phyloP scores from a whole-genome alignment of 345 rosid genomes.

The Nephelium lappaceum region DNA sequence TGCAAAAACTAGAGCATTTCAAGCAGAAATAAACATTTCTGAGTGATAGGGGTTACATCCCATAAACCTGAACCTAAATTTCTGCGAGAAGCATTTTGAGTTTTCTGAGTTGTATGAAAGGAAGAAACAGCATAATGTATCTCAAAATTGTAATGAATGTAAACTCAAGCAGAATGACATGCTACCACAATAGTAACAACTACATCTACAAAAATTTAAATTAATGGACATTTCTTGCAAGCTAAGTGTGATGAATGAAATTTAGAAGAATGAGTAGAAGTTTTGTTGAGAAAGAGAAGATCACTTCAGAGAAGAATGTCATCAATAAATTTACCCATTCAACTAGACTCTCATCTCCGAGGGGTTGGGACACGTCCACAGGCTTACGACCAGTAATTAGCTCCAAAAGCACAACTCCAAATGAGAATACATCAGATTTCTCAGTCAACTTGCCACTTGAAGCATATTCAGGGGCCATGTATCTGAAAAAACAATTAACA shows the following conservation, averaged over 20 bases:
- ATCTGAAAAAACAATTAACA: conserved; percentile 48
- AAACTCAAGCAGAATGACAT: not conserved
- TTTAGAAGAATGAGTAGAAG: not conserved
- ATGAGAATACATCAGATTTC: conserved; percentile 94
- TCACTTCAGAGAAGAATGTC: not conserved
- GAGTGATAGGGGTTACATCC: not conserved
- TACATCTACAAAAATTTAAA: conserved; percentile 5
- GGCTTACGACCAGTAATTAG: conserved; percentile 95
- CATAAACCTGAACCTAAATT: not conserved
- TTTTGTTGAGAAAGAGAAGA: not conserved
- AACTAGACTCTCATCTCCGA: conserved; percentile 96
- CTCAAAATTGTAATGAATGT: not conserved
- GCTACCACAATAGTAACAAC: not conserved
- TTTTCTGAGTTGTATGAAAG: not conserved
- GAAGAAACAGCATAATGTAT: not conserved
- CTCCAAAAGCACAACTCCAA: conserved; percentile 93
- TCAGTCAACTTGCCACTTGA: conserved; percentile 93
- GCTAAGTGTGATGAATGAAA: not conserved
- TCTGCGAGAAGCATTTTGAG: not conserved
- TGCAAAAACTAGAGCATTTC: not conserved
- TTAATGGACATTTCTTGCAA: conserved; percentile 11
- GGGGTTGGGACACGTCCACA: conserved; percentile 84
- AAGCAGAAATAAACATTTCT: conserved; percentile 1
- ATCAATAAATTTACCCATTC: conserved; percentile 70
- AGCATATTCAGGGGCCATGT: conserved; percentile 99